Base-by-base conservation (phyloP, 129 eudicot species). In the Scalesia atractyloides region DNA sequence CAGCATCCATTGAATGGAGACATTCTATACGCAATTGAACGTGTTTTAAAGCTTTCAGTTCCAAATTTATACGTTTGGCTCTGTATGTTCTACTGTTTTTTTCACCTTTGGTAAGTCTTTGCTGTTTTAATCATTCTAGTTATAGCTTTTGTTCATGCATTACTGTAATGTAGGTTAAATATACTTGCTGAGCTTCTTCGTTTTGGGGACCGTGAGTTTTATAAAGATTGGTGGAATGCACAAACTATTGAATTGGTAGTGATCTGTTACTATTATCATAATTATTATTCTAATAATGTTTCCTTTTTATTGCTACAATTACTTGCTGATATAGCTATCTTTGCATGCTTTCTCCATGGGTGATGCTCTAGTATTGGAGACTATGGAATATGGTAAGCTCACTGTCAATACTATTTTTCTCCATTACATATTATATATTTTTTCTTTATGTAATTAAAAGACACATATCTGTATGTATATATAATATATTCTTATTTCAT, bases 211-310 rank as follows among this genome's bases (percentile, higher is more conserved):
- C 96, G 98, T 64, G 98, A 94, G 81, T 94, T 94, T 69, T 94
- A 94, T 74, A 94, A 94, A 80, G 98, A 94, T 90, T 94, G 98
- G 98, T 94, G 98, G 98, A 94, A 94, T 70, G 98, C 98, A 64
- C 83, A 81, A 79, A 90, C 98, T 19, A 77, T 90, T 73, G 98
- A 94, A 83, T 97, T 90, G 96, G 98, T 94, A 68, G 43, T 61
- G 69, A 34, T 30, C 49, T 63, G 57, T 63, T 53, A 14, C 41
- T 57, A 26, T 66, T 8, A 66, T 11, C 8, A 66, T n/a, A 17
- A 11, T 53, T 61, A 12, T 36, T 4, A 2, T 46, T 7, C 10
- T 48, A 5, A 66, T 46, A 9, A 19, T 73, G 19, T 18, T 70
- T 57, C 11, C 54, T 76, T 36, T 72, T 15, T 48, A 66, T 76